Base-by-base conservation (phyloP, 2,329 filamentous ascomycete genomes). In the Fusarium fujikuroi region DNA sequence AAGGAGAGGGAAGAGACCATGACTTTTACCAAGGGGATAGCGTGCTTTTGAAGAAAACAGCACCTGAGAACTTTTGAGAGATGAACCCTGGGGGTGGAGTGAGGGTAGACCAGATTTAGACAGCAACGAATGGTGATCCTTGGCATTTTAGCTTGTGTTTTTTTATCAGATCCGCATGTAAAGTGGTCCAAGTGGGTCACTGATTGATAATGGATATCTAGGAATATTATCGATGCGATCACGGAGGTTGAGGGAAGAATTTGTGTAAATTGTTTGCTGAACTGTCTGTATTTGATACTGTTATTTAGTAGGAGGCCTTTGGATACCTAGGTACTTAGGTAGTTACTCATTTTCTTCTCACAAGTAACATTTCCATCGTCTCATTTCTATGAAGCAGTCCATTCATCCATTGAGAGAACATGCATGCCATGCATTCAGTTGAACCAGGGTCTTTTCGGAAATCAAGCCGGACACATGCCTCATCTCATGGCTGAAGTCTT, bases 151-250 rank as follows among this genome's bases (percentile, higher is more conserved):
- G 70, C 50, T 46, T 67, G 23, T 50, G 43, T 65, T 58, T 64
- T 64, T 73, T 73, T 73, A 73, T 73, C 70, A 74, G 70, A 73
- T 73, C 70, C 70, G 70, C 61, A 53, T 40, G 25, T 34, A 46
- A 59, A 57, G 58, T 54, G 46, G 66, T 15, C 37, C 23, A 40
- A 63, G 70, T 73, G 70, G 70, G 46, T 50, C 43, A 40, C 56
- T 62, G 70, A 70, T 73, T 73, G 70, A 73, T 71, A 74, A 74
- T 71, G 63, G 40, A 65, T 73, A 63, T 67, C 39, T 53, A 53
- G 30, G 64, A 40, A 60, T 60, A 42, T 53, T 32, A 52, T 39
- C 42, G 32, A 59, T 72, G 60, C 63, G 47, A 69, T 69, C 34
- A 32, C 60, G 52, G 63, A 69, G 71, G 49, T 70, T 52, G 39